Evolutionary conservation across 2,329 filamentous ascomycete species (phyloP).

Genomic region (Trichophaea hybrida): DNA sequence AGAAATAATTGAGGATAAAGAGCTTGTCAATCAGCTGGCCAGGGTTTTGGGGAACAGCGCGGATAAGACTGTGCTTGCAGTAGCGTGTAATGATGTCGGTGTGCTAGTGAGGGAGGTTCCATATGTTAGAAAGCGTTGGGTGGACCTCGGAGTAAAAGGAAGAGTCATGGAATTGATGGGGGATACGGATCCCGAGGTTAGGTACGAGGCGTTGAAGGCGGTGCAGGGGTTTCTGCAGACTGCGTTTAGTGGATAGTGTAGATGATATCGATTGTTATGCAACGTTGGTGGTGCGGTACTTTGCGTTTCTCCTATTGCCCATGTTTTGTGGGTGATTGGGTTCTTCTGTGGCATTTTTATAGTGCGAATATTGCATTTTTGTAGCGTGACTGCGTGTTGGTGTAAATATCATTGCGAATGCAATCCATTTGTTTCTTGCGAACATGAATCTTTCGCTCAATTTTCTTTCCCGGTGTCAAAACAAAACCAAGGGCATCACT

Average conservation of each 20-base stretch:
- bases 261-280: too few relatives aligned
- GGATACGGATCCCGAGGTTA: slow-evolving; percentile 70
- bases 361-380: background rate
- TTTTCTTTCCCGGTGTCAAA: too few relatives aligned
- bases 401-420: background rate
- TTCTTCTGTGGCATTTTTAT: background rate
- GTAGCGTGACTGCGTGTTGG: background rate
- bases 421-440: background rate
- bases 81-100: slow-evolving; percentile 88
- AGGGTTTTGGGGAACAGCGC: slow-evolving; percentile 70
- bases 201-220: slow-evolving; percentile 83
- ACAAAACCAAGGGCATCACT: too few relatives aligned
- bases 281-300: too few relatives aligned
- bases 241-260: slow-evolving; percentile 36
- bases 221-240: slow-evolving; percentile 66
- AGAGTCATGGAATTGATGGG: slow-evolving; percentile 90
- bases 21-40: slow-evolving; percentile 61
- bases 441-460: too few relatives aligned
- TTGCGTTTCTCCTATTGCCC: too few relatives aligned
- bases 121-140: slow-evolving; percentile 63
- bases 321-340: background rate
- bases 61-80: slow-evolving; percentile 80
- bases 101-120: slow-evolving; percentile 77
- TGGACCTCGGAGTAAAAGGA: slow-evolving; percentile 71
- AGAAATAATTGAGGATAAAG: slow-evolving; percentile 71